Evolutionary conservation across 116 monocot genomes (phyloP).

Genomic region (Cymodocea nodosa): DNA sequence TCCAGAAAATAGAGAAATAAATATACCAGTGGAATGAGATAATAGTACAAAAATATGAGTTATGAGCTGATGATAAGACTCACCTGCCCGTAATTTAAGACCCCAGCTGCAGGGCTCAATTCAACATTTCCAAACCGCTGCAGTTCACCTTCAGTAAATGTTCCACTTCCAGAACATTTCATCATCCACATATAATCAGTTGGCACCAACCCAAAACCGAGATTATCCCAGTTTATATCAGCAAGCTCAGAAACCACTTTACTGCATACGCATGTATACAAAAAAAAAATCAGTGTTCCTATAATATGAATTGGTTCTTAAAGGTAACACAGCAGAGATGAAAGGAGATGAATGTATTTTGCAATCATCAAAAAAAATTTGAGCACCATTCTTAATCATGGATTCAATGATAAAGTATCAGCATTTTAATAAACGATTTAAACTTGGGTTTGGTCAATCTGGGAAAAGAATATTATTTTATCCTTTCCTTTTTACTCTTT

Average conservation of each 20-base stretch:
- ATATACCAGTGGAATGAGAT: no score
- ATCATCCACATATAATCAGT: conserved; percentile 78
- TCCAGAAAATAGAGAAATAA: no score
- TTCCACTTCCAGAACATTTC: conserved; percentile 42
- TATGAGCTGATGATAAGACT: conserved; percentile 1
- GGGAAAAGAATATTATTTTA: no score
- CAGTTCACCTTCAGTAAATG: conserved; percentile 48
- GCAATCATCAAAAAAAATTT: not conserved
- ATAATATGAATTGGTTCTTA: not conserved
- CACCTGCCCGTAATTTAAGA: conserved; percentile 95
- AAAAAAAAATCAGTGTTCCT: not conserved
- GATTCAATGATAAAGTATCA: not conserved
- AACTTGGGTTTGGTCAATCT: no score
- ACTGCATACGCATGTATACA: conserved; percentile 4
- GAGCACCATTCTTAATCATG: not conserved
- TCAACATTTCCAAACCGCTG: conserved; percentile 54
- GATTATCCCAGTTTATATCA: conserved; percentile 67
- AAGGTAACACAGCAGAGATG: not conserved
- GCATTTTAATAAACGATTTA: no score
- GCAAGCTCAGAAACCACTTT: conserved; percentile 30
- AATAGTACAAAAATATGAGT: no score
- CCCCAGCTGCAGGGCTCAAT: conserved; percentile 63
- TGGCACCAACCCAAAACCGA: conserved; percentile 57
- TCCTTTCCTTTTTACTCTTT: no score
- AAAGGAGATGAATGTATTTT: not conserved